Base-by-base conservation (phyloP, 83 land plant genomes). In the Diphasiastrum complanatum region DNA sequence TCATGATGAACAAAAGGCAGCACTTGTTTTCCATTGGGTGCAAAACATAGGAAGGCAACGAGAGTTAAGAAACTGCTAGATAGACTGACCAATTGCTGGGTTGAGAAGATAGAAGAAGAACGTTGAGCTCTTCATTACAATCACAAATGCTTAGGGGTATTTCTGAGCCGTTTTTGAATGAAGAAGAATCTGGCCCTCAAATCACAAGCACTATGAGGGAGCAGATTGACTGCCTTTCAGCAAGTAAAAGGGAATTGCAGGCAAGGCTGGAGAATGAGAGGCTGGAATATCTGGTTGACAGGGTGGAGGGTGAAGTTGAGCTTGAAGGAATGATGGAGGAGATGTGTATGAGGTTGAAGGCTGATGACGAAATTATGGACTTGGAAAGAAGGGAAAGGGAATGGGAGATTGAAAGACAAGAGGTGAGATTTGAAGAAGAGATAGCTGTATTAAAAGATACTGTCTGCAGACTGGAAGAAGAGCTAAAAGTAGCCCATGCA, bases 231-330 rank as follows among this genome's bases (percentile, higher is more conserved):
- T 65, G 47, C 33, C 52, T 65, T 14, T 57, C 61, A 4, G 72
- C 28, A 2, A 73, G 47, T 19, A 70, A 71, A 40, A 33, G 46
- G 40, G 56, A 65, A 19, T 37, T 66, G 1, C 57, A 73, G 35
- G 64, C 24, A n/a, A 59, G 72, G 38, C 32, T 73, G 5, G 51
- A 49, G 5, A 59, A 29, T 24, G 69, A 73, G 38, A 59, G 70
- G 57, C 51, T 73, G 18, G 70, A 73, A 38, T 63, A 59, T 30
- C 54, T 73, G 26, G 70, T 73, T 34, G 72, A 69, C 26, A 73
- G 66, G 64, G 71, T 73, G 6, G 70, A 73, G 35, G 76, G 61
- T n/a, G 76, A 73, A 60, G 76, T 73, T 2, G 76, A 73, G 35
- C 59, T 36, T 50, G 76, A 73, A 51, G 70, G 70, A 6, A 68